These are phyloP conservation scores for Boletus smithii DNA, from an alignment of 1,284 basidiomycete genomes.

Conservation along the genomic window DNA sequence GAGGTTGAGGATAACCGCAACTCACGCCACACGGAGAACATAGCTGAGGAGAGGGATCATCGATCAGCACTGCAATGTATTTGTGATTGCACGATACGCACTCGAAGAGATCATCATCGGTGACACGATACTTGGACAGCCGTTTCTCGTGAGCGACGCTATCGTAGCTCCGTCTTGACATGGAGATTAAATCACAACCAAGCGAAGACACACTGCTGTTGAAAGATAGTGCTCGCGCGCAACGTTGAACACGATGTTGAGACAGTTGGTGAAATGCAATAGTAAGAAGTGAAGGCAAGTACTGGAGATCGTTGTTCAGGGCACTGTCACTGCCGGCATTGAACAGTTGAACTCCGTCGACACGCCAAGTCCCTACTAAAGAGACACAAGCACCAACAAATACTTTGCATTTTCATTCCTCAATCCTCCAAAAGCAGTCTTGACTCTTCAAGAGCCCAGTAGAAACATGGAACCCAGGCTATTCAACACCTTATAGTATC, in stretches of 20 bases:
- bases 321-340: neutral
- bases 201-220: constrained; percentile 4
- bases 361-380: neutral
- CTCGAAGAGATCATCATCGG: constrained; percentile 82
- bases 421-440: no score
- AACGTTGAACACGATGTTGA: constrained; percentile 1
- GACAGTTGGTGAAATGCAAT: neutral
- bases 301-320: constrained; percentile 8
- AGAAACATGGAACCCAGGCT: no score
- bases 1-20: constrained; percentile 16
- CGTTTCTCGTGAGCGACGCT: constrained; percentile 65
- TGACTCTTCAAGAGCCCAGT: no score
- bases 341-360: neutral
- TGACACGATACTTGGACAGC: constrained; percentile 68
- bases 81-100: constrained; percentile 34
- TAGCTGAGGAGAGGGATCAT: constrained; percentile 48
- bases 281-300: neutral
- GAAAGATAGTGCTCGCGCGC: constrained; percentile 5
- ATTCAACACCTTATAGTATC: no score
- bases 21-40: constrained; percentile 75
- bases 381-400: constrained; percentile 33
- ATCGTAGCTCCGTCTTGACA: constrained; percentile 70
- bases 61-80: neutral
- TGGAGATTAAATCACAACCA: constrained; percentile 19
- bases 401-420: no score